phyloP scores from a whole-genome alignment of 352 stramenopile species.

The Globisporangium cylindrosporum region DNA sequence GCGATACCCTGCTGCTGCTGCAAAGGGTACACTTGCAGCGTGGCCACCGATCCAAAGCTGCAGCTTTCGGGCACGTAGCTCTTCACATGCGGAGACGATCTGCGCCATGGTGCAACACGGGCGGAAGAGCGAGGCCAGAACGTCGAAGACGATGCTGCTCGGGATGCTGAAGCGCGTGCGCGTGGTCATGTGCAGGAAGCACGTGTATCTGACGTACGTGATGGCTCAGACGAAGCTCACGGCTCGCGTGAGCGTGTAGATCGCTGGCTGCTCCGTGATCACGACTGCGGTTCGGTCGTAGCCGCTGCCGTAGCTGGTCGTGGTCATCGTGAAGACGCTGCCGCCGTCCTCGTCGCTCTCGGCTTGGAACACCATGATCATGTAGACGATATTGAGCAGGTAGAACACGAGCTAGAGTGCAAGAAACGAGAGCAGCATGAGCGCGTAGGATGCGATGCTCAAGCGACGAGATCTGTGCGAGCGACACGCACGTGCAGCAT shows the following conservation, averaged over 20 bases:
- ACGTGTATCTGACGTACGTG: slow-evolving; percentile 1
- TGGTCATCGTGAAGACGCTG: neutral
- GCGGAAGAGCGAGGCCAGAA: slow-evolving; percentile 18
- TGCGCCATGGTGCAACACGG: slow-evolving; percentile 25
- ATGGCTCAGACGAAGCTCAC: neutral
- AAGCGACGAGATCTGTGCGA: slow-evolving; percentile 24
- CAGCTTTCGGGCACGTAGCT: slow-evolving; percentile 25
- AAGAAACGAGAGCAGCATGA: slow-evolving; percentile 20
- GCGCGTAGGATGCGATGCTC: slow-evolving; percentile 15
- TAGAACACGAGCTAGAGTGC: slow-evolving; percentile 4
- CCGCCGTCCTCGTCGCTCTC: neutral
- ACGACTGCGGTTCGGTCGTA: neutral
- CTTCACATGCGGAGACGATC: slow-evolving; percentile 26
- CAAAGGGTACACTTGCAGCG: slow-evolving; percentile 13
- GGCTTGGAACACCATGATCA: neutral
- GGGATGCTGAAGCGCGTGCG: slow-evolving; percentile 15
- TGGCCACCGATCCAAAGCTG: slow-evolving; percentile 17
- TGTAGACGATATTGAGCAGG: neutral
- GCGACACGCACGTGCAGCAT: slow-evolving; percentile 25
- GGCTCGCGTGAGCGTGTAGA: neutral
- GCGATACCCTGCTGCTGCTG: neutral
- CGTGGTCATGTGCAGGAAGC: slow-evolving; percentile 6
- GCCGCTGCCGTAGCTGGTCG: neutral
- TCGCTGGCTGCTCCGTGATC: neutral
- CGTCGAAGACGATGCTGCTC: slow-evolving; percentile 16